Evolutionary conservation across 1,139 yeast genomes (phyloP), one percentile per base, ranked within the genome.

Genomic region (Taiozyma sp.): DNA sequence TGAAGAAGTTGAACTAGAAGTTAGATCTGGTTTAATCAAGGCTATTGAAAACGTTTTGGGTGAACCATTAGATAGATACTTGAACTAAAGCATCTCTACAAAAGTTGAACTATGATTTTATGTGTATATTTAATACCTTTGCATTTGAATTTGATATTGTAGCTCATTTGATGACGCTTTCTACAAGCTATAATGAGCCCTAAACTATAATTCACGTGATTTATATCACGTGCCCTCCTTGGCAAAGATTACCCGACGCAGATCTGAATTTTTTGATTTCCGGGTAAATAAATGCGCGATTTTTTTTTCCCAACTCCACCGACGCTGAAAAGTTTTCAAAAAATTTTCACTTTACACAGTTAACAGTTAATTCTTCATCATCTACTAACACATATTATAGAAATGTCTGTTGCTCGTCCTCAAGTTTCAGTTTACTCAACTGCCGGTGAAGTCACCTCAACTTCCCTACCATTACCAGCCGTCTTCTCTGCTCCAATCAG

Each of bases 401-500:
- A 50, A 57, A 61, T 61, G 65, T 61, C 65, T 57, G 57, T 57
- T 50, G 57, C 92, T 73, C 91, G 96, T 80, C 97, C 98, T 72
- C 96, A 89, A 84, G 97, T 93, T 76, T 83, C 97, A 71, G 97
- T 93, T 71, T 81, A 87, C 79, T 80, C 96, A 75, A 78, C 85
- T 72, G 72, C 84, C 75, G 98, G 98, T 76, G 89, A 86, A 77
- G 83, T 88, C 73, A 78, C 96, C 74, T 78, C 88, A 68, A 71
- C 90, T 69, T 83, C 92, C 70, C 80, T 92, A 68, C 91, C 96
- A 70, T 83, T 93, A 73, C 99, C 99, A 81, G 96, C 96, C 72
- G 97, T 93, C 73, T 93, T 93, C 88, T 78, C 91, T 78, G 97
- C 99, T 73, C 99, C 99, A 78, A 95, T 93, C 83, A 93, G 99